Conservation (phyloP, 192 early-diverging fungal species). For the Rhizoclosmatium sp. region DNA sequence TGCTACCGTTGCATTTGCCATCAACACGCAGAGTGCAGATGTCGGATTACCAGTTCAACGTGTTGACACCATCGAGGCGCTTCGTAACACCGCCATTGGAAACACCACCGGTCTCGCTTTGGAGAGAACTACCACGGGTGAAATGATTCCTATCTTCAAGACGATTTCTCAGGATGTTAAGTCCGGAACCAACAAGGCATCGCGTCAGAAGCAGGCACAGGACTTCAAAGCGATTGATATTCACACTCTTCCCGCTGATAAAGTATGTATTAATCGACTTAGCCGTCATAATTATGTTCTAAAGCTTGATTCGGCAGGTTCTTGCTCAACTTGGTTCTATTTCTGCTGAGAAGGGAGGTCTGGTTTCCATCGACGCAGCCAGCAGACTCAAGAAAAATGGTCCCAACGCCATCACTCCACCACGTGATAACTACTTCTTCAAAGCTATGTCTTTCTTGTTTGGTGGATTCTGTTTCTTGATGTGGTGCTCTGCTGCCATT, state of each 20-base stretch:
- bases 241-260: conserved; percentile 8
- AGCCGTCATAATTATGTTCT: not conserved
- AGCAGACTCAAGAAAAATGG: conserved; percentile 36
- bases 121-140: not conserved
- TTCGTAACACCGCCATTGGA: not conserved
- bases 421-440: conserved; percentile 15
- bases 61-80: not conserved
- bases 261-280: not conserved
- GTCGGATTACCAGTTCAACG: conserved; percentile 5
- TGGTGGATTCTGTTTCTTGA: conserved; percentile 46
- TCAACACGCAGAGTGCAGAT: not conserved
- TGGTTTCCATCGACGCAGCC: conserved; percentile 3
- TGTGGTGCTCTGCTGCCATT: conserved; percentile 42
- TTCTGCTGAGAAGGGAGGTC: conserved; percentile 4
- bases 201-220: not conserved
- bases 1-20: too few relatives aligned
- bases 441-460: conserved; percentile 41
- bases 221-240: conserved; percentile 17
- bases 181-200: not conserved
- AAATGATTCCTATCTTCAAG: conserved; percentile 31
- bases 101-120: not conserved
- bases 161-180: conserved; percentile 23
- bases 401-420: conserved; percentile 40
- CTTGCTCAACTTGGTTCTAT: not conserved
- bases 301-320: not conserved